These are phyloP conservation scores for Margaritispora aquatica DNA, from an alignment of 495 filamentous ascomycete species.

Conservation along the genomic window DNA sequence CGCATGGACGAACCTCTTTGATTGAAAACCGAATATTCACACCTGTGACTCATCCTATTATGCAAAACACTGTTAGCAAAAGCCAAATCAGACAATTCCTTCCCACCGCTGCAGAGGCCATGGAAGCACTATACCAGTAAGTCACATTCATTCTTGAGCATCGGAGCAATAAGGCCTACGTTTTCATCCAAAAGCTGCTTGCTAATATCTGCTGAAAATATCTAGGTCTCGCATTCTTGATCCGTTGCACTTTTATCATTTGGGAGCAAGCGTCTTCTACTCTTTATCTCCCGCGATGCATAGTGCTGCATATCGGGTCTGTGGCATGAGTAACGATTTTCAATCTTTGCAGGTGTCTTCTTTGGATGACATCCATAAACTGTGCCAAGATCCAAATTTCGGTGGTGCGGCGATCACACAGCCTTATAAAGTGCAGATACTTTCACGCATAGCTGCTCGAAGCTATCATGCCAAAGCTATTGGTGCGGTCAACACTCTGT, in stretches of 20 bases:
- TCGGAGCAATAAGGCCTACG: too few relatives aligned
- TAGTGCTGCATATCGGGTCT: conserved; percentile 63
- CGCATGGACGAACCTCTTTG: conserved; percentile 58
- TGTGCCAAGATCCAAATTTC: conserved; percentile 59
- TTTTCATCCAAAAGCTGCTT: too few relatives aligned
- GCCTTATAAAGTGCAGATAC: conserved; percentile 68
- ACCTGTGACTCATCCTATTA: conserved; percentile 60
- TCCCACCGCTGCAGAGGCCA: conserved; percentile 52
- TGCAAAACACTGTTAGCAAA: conserved; percentile 37
- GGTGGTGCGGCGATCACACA: conserved; percentile 68
- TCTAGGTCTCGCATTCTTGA: conserved; percentile 46
- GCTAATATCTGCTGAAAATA: not conserved
- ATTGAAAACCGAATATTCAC: conserved; percentile 64
- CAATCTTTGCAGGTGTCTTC: conserved; percentile 57
- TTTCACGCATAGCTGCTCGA: conserved; percentile 58
- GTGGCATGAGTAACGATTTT: conserved; percentile 68
- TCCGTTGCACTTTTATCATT: conserved; percentile 68
- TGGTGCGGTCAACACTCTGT: conserved; percentile 76
- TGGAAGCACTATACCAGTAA: conserved; percentile 43
- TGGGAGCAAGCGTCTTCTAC: conserved; percentile 67
- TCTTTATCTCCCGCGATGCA: conserved; percentile 78
- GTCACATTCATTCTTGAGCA: not conserved
- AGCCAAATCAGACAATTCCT: conserved; percentile 30
- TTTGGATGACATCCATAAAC: conserved; percentile 54
- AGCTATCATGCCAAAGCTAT: conserved; percentile 74